Evolutionary conservation across 441 rosid genomes (phyloP), one percentile per base, ranked within the genome.

Genomic region (Arabidopsis hybrid): DNA sequence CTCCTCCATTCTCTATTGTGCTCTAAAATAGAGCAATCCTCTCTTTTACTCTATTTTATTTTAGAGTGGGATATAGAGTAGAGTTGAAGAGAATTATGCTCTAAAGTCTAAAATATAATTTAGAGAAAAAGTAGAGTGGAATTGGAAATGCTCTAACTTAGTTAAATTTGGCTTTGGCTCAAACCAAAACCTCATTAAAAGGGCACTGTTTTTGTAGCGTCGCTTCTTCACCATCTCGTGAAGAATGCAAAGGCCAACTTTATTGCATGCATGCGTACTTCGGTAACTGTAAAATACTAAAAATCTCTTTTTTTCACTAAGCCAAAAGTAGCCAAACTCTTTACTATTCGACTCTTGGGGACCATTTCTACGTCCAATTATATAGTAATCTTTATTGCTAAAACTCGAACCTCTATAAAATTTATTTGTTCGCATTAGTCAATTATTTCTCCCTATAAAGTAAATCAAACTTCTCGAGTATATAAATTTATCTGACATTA

Each of bases 181-280:
- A 18, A 39, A 39, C 47, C n/a, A 5, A 34, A 66, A 42, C 8
- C 17, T 40, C 42, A 51, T 5, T 12, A 36, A 50, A 36, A 21
- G 35, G 8, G 47, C 59, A 35, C 13, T 12, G 18, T 42, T 56
- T 31, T 31, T 68, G 55, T 43, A 69, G 55, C 5, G 46, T 34
- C 21, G 58, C 67, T 70, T 36, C 56, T 51, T 26, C 34, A 51
- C 36, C 58, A 58, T 63, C 74, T 71, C 69, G 69, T 62, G 62
- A 61, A 35, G 29, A 32, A 61, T 71, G 55, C 69, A 62, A 40
- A 62, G 62, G 10, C 56, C 68, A 72, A 72, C 63, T 61, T 72
- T 71, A 60, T 72, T 63, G 69, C 76, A 72, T 72, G 76, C 76
- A 63, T 72, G 76, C 76, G 38, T 53, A 17, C 76, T 72, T 72